Percentiles rank a stretch among this genome's conserved stretches.
Conservation (phyloP, 1,139 yeast genomes). For the Blastobotrys capitulatus region DNA sequence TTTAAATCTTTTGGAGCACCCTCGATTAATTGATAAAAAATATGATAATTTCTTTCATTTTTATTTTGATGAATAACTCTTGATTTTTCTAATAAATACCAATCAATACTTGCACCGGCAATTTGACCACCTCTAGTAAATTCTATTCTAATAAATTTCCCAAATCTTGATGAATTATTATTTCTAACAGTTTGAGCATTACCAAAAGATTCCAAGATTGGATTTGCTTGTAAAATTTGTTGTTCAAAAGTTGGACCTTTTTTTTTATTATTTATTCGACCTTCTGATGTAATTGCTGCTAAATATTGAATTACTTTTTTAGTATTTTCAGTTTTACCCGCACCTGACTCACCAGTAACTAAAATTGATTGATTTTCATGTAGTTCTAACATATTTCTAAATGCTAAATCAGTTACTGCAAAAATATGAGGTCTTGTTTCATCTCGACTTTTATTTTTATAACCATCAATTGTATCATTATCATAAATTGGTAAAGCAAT, state of each 20-base stretch:
- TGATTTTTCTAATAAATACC: constrained; percentile 90
- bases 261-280: constrained; percentile 3
- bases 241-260: constrained; percentile 52
- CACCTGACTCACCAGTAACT: constrained; percentile 98
- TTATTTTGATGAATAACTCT: constrained; percentile 78
- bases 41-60: constrained; percentile 84
- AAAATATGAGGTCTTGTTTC: constrained; percentile 77
- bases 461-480: constrained; percentile 48
- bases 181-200: constrained; percentile 95
- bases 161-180: constrained; percentile 93
- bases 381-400: constrained; percentile 64
- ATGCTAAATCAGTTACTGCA: constrained; percentile 87
- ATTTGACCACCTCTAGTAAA: constrained; percentile 62
- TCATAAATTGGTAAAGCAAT: constrained; percentile 70
- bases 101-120: constrained; percentile 87
- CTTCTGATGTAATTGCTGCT: constrained; percentile 58
- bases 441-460: constrained; percentile 43
- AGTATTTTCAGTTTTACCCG: constrained; percentile 98
- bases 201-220: constrained; percentile 93
- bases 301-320: constrained; percentile 90
- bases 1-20: constrained; percentile 56
- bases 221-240: constrained; percentile 89
- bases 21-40: constrained; percentile 77
- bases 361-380: constrained; percentile 80
- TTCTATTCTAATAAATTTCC: constrained; percentile 88